These are phyloP conservation scores for Beta lomatogona DNA, from an alignment of 179 eudicot genomes.

Conservation along the genomic window DNA sequence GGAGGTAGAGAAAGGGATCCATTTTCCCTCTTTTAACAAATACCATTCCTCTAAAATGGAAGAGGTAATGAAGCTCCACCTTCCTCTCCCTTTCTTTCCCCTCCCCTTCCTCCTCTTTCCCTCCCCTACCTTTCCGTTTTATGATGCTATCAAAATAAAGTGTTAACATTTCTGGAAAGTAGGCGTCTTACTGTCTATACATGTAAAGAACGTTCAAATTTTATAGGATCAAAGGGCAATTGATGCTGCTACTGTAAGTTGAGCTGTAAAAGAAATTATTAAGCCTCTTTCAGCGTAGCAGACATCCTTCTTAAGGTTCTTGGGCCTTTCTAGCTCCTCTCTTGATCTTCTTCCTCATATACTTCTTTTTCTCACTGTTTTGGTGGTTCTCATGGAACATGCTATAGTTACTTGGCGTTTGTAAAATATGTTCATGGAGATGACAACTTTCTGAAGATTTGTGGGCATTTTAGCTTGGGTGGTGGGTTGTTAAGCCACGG, in stretches of 20 bases:
- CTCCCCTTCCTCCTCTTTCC: too few relatives aligned
- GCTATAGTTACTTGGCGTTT: not conserved
- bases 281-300: not conserved
- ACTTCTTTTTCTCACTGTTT: not conserved
- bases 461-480: not conserved
- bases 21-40: too few relatives aligned
- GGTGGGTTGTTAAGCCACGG: not conserved
- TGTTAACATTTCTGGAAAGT: too few relatives aligned
- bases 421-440: not conserved
- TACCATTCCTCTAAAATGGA: too few relatives aligned
- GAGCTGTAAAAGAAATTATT: not conserved
- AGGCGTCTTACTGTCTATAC: too few relatives aligned
- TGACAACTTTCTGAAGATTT: not conserved
- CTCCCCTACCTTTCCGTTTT: too few relatives aligned
- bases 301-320: not conserved
- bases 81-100: too few relatives aligned
- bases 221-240: not conserved
- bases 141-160: too few relatives aligned
- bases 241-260: not conserved
- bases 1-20: too few relatives aligned
- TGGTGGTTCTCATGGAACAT: not conserved
- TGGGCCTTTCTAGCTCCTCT: not conserved
- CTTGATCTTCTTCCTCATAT: not conserved
- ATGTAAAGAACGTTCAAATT: too few relatives aligned
- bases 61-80: too few relatives aligned